phyloP scores from a whole-genome alignment of 2,329 filamentous ascomycete species.

The Polychaeton citri region DNA sequence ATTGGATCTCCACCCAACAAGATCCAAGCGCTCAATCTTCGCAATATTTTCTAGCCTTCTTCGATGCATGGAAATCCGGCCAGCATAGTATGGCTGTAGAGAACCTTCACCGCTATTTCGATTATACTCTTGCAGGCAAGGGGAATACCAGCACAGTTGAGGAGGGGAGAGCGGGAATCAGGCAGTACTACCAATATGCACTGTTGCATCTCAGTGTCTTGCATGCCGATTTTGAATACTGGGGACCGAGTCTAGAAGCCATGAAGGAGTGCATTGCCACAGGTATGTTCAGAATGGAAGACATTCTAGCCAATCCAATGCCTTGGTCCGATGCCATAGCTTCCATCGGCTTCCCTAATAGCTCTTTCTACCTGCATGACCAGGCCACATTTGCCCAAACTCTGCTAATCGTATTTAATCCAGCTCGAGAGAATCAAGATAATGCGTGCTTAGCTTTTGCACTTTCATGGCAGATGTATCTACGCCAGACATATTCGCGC shows the following conservation, averaged over 20 bases:
- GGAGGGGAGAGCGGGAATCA: slow-evolving; percentile 33
- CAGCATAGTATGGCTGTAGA: slow-evolving; percentile 87
- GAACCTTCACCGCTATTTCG: slow-evolving; percentile 84
- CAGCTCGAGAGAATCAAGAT: slow-evolving; percentile 79
- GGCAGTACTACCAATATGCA: slow-evolving; percentile 86
- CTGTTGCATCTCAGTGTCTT: slow-evolving; percentile 85
- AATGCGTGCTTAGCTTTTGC: slow-evolving; percentile 88
- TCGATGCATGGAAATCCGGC: slow-evolving; percentile 83
- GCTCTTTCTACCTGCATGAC: neutral
- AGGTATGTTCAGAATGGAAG: too few species aligned
- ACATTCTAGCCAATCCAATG: too few species aligned
- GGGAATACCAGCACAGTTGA: slow-evolving; percentile 8
- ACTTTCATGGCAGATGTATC: slow-evolving; percentile 90
- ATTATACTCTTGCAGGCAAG: slow-evolving; percentile 51
- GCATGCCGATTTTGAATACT: slow-evolving; percentile 89
- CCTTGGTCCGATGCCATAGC: too few species aligned
- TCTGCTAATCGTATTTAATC: slow-evolving; percentile 3
- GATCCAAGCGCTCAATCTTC: slow-evolving; percentile 15
- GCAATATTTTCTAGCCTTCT: slow-evolving; percentile 41
- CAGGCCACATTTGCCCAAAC: neutral
- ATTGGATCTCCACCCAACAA: slow-evolving; percentile 14
- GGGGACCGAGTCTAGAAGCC: slow-evolving; percentile 76
- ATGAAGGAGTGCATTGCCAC: slow-evolving; percentile 93
- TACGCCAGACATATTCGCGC: slow-evolving; percentile 69
- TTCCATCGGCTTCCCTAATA: too few species aligned